These are phyloP conservation scores for Hyaloscypha finlandica DNA, from an alignment of 495 filamentous ascomycete genomes.

Conservation along the genomic window DNA sequence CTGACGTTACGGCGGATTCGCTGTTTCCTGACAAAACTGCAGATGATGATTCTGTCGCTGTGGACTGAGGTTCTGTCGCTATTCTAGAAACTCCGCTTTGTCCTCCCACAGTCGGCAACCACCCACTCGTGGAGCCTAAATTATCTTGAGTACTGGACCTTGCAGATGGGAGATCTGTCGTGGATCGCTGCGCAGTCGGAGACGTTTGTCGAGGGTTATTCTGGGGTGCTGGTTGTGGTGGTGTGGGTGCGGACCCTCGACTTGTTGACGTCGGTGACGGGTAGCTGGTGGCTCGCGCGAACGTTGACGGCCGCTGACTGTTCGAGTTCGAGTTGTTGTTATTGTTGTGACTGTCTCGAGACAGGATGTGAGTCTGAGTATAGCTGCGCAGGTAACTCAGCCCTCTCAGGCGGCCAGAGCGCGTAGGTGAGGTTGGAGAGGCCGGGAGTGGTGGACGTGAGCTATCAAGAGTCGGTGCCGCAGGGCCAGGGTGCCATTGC, in stretches of 20 bases:
- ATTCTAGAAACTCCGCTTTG: slow-evolving; percentile 42
- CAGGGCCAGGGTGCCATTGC: slow-evolving; percentile 22
- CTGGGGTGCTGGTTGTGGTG: slow-evolving; percentile 20
- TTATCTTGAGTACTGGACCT: slow-evolving; percentile 20
- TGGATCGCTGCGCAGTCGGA: slow-evolving; percentile 30
- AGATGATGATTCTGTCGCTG: slow-evolving; percentile 27
- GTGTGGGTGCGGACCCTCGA: slow-evolving; percentile 41
- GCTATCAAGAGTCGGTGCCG: slow-evolving; percentile 14
- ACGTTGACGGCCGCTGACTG: slow-evolving; percentile 30
- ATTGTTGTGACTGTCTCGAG: slow-evolving; percentile 45
- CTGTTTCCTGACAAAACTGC: slow-evolving; percentile 24
- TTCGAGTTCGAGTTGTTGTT: slow-evolving; percentile 35
- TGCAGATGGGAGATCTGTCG: slow-evolving; percentile 14
- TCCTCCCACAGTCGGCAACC: slow-evolving; percentile 44
- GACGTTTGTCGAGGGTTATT: slow-evolving; percentile 33
- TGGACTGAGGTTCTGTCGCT: slow-evolving; percentile 33
- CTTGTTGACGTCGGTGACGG: slow-evolving; percentile 35
- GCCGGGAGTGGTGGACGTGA: slow-evolving; percentile 13
- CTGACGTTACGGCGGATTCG: slow-evolving; percentile 10
- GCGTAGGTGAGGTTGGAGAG: slow-evolving; percentile 31
- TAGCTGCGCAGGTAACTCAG: slow-evolving; percentile 75
- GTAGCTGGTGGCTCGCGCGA: slow-evolving; percentile 32
- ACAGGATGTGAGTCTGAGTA: slow-evolving; percentile 64
- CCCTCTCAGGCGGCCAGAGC: slow-evolving; percentile 66
- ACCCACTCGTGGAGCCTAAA: slow-evolving; percentile 36